Conservation (phyloP, 495 filamentous ascomycete genomes). For the Aspergillus coremiiformis region DNA sequence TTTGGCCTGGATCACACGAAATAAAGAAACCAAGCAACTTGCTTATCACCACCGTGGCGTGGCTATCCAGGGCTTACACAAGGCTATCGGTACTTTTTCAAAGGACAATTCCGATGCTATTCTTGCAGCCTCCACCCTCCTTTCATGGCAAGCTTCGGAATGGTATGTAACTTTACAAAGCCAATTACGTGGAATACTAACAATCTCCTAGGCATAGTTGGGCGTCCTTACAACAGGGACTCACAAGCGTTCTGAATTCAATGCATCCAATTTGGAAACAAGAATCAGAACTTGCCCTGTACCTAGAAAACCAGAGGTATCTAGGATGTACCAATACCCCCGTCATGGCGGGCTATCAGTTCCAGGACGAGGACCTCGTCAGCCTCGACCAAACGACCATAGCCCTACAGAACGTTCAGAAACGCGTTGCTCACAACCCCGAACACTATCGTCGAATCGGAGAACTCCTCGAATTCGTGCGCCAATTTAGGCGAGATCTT, state of each 20-base stretch:
- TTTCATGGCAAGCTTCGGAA: conserved; percentile 95
- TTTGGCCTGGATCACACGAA: conserved; percentile 77
- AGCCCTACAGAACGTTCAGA: conserved; percentile 59
- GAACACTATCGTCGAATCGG: conserved; percentile 67
- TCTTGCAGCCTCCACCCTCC: conserved; percentile 80
- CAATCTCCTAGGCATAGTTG: conserved; percentile 66
- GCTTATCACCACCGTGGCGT: conserved; percentile 78
- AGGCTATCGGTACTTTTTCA: conserved; percentile 79
- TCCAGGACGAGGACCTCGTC: conserved; percentile 55
- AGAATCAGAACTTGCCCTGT: conserved; percentile 76
- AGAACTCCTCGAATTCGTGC: conserved; percentile 75
- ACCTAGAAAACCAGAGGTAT: conserved; percentile 59
- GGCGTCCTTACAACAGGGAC: conserved; percentile 87
- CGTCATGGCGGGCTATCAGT: conserved; percentile 42
- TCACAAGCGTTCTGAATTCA: conserved; percentile 77
- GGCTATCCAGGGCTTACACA: conserved; percentile 80
- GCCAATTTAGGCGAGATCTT: conserved; percentile 66
- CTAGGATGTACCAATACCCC: conserved; percentile 47
- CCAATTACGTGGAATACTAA: conserved; percentile 24
- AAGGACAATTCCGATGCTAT: conserved; percentile 84
- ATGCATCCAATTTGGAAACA: conserved; percentile 87
- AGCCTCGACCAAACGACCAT: conserved; percentile 49
- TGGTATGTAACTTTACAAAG: conserved; percentile 59
- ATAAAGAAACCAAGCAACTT: conserved; percentile 73
- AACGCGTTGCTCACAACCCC: conserved; percentile 61